Base-by-base conservation (phyloP, 306 rosid species). In the Abrus precatorius region DNA sequence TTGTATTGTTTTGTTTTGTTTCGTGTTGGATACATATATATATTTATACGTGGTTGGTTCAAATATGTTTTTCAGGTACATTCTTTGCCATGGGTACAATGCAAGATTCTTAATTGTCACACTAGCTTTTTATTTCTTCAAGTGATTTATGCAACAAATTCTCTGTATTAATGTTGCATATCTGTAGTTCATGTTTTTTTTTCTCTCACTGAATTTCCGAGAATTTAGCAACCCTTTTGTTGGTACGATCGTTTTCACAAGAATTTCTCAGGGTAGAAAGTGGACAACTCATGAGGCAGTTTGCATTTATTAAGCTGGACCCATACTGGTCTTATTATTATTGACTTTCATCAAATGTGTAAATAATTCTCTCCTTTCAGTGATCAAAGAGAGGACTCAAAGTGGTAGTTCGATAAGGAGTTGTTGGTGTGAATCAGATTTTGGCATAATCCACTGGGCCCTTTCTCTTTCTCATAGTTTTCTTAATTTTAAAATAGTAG, bases 1-100 rank as follows among this genome's bases (percentile, higher is more conserved):
- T 84, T 76, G 63, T 65, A 47, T 69, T 69, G 50, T 53, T 92
- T 90, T 90, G 92, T 92, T 90, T 81, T 88, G 87, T 87, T 90
- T 83, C 78, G 57, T 12, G 34, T 87, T 86, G 87, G 88, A 88
- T 76, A 79, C 49, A 32, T 57, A 67, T 75, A 44, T 3, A 68
- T 28, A 9, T 29, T 52, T 6, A 40, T 34, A 80, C 80, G 71
- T 76, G 75, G 77, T 48, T 75, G 63, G 83, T 44, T 57, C 54
- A 82, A 80, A 71, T 9, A n/a, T 53, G 63, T 80, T 83, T 80
- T 83, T 81, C 80, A 67, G 69, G 82, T 89, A 72, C 82, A 65
- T 63, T 84, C 63, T 70, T 66, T 66, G 14, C 54, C 53, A 66
- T 33, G 13, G 72, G 54, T 66, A 43, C 54, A 44, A 2, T 66